A percentile compares a stretch with the other conserved stretches of the same genome.
Evolutionary conservation across 805 yeast genomes (phyloP).

Genomic region (Yamadazyma ubonensis): DNA sequence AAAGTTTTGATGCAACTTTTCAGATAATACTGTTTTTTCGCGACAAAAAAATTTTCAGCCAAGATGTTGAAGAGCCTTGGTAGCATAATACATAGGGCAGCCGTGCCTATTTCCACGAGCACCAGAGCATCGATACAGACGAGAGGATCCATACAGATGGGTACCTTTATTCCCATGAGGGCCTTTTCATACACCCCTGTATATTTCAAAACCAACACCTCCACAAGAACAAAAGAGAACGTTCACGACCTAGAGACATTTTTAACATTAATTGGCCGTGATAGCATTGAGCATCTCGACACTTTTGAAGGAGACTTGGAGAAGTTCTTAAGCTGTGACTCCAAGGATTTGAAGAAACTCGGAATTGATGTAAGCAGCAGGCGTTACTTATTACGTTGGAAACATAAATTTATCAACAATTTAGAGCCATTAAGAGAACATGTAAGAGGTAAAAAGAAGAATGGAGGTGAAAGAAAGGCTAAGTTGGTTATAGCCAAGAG

Average conservation of each 20-base stretch:
- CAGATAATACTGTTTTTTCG: too few relatives aligned
- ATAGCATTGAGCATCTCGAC: constrained; percentile 63
- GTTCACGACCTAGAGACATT: constrained; percentile 68
- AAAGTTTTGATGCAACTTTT: too few relatives aligned
- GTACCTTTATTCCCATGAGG: constrained; percentile 7
- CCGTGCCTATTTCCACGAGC: not conserved
- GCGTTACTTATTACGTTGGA: constrained; percentile 71
- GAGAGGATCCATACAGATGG: not conserved
- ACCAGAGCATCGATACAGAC: too few relatives aligned
- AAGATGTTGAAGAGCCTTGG: constrained; percentile 3
- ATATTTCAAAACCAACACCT: constrained; percentile 51
- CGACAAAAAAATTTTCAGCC: constrained; percentile 8
- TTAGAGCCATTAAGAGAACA: constrained; percentile 53
- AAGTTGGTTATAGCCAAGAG: constrained; percentile 51
- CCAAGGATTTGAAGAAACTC: constrained; percentile 61
- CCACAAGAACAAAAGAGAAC: constrained; percentile 44
- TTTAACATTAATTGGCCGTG: constrained; percentile 76
- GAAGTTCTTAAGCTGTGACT: constrained; percentile 56
- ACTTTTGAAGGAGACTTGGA: constrained; percentile 59
- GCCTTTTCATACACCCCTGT: constrained; percentile 14
- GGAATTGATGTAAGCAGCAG: constrained; percentile 76
- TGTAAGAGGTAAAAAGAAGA: constrained; percentile 66
- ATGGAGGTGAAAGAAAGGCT: constrained; percentile 85
- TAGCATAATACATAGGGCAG: constrained; percentile 3
- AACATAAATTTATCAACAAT: constrained; percentile 61